Evolutionary conservation across 225 moss, liverwort and hornwort species (phyloP).

Genomic region (Sphagnum contortum): DNA sequence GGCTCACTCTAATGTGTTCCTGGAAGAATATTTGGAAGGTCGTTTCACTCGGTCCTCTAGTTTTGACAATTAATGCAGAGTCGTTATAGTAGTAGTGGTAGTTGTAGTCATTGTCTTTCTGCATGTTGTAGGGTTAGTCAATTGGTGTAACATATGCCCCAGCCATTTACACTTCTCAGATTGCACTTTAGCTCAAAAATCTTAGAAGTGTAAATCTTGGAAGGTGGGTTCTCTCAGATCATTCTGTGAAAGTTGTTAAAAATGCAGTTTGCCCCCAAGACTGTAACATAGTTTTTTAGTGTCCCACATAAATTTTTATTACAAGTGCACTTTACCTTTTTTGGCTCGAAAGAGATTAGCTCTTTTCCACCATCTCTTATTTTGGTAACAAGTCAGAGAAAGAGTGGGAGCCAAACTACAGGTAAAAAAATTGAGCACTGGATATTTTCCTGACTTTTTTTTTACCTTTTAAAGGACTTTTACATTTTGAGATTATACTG

Average conservation of each 20-base stretch:
- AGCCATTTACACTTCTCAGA: too few species aligned
- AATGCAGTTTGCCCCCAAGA: too few species aligned
- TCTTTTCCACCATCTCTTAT: slow-evolving; percentile 39
- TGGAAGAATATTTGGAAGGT: slow-evolving; percentile 52
- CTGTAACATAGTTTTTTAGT: too few species aligned
- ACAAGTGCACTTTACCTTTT: background rate
- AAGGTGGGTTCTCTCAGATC: too few species aligned
- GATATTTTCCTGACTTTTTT: too few species aligned
- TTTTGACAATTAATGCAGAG: slow-evolving; percentile 22
- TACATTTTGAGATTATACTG: too few species aligned
- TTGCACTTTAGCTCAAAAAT: too few species aligned
- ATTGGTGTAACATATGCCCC: slow-evolving; percentile 1
- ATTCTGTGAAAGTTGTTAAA: too few species aligned
- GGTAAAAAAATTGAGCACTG: too few species aligned
- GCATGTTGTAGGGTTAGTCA: too few species aligned
- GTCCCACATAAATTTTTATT: background rate
- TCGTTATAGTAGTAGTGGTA: background rate
- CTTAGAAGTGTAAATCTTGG: too few species aligned
- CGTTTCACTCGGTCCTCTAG: slow-evolving; percentile 47
- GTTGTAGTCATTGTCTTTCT: background rate
- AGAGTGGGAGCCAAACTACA: slow-evolving; percentile 30
- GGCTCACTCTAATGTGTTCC: slow-evolving; percentile 26
- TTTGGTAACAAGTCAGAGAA: slow-evolving; percentile 22
- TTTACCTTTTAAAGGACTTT: too few species aligned
- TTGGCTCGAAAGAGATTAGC: slow-evolving; percentile 5